These are phyloP conservation scores for Pascua sp. DNA, from an alignment of 1,284 basidiomycete species.

Conservation along the genomic window DNA sequence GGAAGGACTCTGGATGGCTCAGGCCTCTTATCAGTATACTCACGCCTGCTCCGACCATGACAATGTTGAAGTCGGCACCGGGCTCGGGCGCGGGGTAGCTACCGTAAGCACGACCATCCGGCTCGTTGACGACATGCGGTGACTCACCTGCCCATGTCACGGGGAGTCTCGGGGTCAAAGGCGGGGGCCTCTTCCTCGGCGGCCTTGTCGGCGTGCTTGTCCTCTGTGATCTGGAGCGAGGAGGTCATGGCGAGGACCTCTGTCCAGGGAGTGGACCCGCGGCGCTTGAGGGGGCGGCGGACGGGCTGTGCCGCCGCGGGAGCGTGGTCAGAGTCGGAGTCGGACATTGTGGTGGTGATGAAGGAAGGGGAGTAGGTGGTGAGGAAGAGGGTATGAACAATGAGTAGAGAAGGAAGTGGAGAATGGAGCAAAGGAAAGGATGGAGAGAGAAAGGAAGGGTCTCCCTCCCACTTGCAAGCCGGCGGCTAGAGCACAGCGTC, in stretches of 20 bases:
- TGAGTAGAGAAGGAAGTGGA: neutral
- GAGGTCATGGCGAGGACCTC: conserved; percentile 13
- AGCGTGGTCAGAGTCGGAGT: neutral
- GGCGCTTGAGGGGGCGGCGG: neutral
- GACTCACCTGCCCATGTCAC: conserved; percentile 7
- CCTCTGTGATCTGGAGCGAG: conserved; percentile 1
- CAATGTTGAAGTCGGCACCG: conserved; percentile 74
- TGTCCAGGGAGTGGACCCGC: conserved; percentile 10
- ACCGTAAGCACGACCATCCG: neutral
- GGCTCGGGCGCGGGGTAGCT: conserved; percentile 30
- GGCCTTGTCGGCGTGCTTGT: neutral
- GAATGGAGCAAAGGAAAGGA: neutral
- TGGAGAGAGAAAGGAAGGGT: neutral
- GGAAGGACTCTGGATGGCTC: neutral
- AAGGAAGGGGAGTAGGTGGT: neutral
- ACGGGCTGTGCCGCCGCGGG: neutral
- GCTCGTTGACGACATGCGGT: too few relatives aligned
- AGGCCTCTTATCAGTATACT: conserved; percentile 16
- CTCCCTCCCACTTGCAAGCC: too few relatives aligned
- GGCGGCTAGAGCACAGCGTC: too few relatives aligned
- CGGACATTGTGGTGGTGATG: neutral
- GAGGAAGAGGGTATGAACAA: neutral
- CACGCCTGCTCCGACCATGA: conserved; percentile 81
- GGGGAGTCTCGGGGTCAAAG: conserved; percentile 12
- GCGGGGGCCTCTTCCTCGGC: conserved; percentile 6